Evolutionary conservation across 2,329 filamentous ascomycete species (phyloP).

Genomic region (Diaporthe vaccinii): DNA sequence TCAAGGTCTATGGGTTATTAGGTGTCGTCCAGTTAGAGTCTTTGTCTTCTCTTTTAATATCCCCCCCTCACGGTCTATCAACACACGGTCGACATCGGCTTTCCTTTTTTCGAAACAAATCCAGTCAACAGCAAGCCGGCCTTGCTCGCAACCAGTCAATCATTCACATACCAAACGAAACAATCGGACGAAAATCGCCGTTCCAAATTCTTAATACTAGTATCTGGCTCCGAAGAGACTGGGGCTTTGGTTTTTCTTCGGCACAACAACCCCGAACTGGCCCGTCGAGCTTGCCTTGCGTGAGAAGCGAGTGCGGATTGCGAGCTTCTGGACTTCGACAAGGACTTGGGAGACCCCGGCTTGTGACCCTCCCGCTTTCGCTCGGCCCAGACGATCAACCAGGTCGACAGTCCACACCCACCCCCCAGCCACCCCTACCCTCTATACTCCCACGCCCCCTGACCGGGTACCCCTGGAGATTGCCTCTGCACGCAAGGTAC

Average conservation of each 20-base stretch:
- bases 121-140: constrained; percentile 68
- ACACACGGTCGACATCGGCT: constrained; percentile 42
- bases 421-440: constrained; percentile 42
- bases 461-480: constrained; percentile 39
- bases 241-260: constrained; percentile 48
- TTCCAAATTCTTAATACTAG: constrained; percentile 56
- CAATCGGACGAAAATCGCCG: constrained; percentile 37
- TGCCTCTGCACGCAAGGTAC: constrained; percentile 56
- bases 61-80: constrained; percentile 51
- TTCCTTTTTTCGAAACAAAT: constrained; percentile 44
- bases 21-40: constrained; percentile 64
- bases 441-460: constrained; percentile 48
- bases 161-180: constrained; percentile 52
- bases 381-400: constrained; percentile 51
- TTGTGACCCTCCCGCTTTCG: constrained; percentile 56
- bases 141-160: constrained; percentile 70
- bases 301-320: constrained; percentile 39
- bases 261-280: constrained; percentile 51
- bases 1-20: constrained; percentile 60
- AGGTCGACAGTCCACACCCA: constrained; percentile 45
- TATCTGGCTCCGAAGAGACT: constrained; percentile 48
- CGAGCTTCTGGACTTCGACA: constrained; percentile 49
- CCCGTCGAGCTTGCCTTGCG: constrained; percentile 49
- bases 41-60: constrained; percentile 53
- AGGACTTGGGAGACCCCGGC: constrained; percentile 49